Evolutionary conservation across 345 rosid species (phyloP).

Genomic region (Salix caprea): DNA sequence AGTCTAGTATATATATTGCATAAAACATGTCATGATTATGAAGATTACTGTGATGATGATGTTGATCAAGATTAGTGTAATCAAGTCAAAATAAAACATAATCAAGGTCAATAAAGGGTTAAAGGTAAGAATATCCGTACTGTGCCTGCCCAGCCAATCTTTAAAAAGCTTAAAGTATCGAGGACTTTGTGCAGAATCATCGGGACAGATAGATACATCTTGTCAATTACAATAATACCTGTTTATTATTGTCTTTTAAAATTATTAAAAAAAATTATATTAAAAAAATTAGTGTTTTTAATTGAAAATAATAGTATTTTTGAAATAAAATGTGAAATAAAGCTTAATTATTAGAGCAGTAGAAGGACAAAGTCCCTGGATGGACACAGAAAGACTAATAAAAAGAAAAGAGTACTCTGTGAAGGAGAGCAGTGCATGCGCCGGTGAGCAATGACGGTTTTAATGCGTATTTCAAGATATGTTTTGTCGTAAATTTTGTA

Average conservation of each 20-base stretch:
- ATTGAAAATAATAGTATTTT: too few species aligned
- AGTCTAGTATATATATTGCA: too few species aligned
- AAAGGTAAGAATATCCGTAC: conserved; percentile 6
- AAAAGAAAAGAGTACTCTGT: background rate
- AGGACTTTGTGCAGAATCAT: conserved; percentile 11
- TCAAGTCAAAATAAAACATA: background rate
- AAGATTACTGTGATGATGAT: background rate
- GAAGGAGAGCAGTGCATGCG: background rate
- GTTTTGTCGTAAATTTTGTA: background rate
- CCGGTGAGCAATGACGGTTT: background rate
- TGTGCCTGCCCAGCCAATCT: conserved; percentile 8
- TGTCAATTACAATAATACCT: background rate
- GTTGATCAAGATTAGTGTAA: background rate
- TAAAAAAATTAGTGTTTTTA: too few species aligned
- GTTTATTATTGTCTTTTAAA: too few species aligned
- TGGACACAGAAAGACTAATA: background rate
- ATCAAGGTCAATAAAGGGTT: background rate
- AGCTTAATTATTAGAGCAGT: too few species aligned
- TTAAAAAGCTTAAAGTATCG: conserved; percentile 4
- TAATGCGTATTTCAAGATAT: background rate
- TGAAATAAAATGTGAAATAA: too few species aligned
- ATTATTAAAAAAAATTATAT: too few species aligned
- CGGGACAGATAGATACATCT: background rate
- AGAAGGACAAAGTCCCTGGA: too few species aligned
- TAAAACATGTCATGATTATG: background rate